Conservation (phyloP, 1,139 yeast genomes). For the Diutina siamensis region DNA sequence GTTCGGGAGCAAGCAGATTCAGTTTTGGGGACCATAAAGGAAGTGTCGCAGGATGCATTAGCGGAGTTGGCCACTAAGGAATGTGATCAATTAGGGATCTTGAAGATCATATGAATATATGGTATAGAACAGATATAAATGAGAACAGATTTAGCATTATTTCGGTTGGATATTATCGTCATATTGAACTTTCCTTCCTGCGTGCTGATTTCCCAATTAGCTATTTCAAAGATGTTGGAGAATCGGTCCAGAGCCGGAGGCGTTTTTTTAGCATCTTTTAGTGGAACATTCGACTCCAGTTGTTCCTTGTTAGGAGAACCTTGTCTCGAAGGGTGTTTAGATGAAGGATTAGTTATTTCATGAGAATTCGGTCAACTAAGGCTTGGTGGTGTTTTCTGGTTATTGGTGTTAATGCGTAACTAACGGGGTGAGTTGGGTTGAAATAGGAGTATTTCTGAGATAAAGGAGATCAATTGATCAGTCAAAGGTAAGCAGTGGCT, state of each 20-base stretch:
- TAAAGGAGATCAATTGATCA: too few relatives aligned
- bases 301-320: neutral
- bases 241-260: neutral
- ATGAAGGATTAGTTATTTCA: neutral
- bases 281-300: neutral
- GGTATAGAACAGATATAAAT: too few relatives aligned
- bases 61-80: neutral
- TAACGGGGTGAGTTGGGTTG: neutral
- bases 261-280: neutral
- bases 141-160: too few relatives aligned
- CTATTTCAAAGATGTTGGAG: too few relatives aligned
- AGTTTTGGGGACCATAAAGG: slow-evolving; percentile 34
- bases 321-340: neutral
- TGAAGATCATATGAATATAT: neutral
- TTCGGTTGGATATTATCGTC: too few relatives aligned
- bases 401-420: neutral
- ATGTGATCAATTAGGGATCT: neutral
- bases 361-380: neutral
- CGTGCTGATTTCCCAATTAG: too few relatives aligned
- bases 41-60: slow-evolving; percentile 12
- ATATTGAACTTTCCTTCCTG: too few relatives aligned
- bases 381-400: neutral
- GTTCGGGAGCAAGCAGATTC: slow-evolving; percentile 46
- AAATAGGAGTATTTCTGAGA: too few relatives aligned
- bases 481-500: too few relatives aligned